Evolutionary conservation across 192 early-diverging fungal species (phyloP), one percentile per base, ranked within the genome.

Genomic region (Rhizophagus clarus): DNA sequence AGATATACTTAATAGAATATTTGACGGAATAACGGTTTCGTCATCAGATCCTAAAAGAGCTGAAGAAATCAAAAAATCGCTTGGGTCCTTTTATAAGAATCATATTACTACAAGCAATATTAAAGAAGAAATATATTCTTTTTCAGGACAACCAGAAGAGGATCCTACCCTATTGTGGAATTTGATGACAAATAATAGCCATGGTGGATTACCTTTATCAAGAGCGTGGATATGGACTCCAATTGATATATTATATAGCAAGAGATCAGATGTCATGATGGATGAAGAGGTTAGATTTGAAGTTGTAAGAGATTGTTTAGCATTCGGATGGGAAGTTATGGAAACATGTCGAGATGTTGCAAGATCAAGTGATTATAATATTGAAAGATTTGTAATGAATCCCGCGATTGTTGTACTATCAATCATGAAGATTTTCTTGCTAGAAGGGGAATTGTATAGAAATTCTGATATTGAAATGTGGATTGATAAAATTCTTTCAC

Each of bases 401-500:
- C 77, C 77, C 20, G 29, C 28, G 14, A 61, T 71, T 31, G 32
- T 56, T 8, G 42, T 71, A 28, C n/a, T 79, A 61, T 79, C 77
- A 9, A 20, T 79, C 3, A 79, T 79, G 77, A 79, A 79, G 20
- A 71, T 79, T 11, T 79, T 79, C 37, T 32, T 79, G 26, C 61
- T 79, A 37, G 68, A 79, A 28, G 77, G 68, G 2, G 77, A 79
- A 71, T n/a, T 79, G 42, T 79, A 79, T 71, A 47, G 68, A n/a
- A 26, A 37, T 61, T 31, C 68, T 31, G 12, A 56, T 28, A 56
- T 71, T 71, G 45, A 71, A 24, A 2, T 10, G 32, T 71, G 28
- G 68, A 79, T 79, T 28, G 77, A 79, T 34, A 24, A 72, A 37
- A 51, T 79, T 37, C 9, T 79, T 31, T 40, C 72, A 17, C 10